Conservation (phyloP, 805 yeast genomes). For the Isabelozyma rhagii region DNA sequence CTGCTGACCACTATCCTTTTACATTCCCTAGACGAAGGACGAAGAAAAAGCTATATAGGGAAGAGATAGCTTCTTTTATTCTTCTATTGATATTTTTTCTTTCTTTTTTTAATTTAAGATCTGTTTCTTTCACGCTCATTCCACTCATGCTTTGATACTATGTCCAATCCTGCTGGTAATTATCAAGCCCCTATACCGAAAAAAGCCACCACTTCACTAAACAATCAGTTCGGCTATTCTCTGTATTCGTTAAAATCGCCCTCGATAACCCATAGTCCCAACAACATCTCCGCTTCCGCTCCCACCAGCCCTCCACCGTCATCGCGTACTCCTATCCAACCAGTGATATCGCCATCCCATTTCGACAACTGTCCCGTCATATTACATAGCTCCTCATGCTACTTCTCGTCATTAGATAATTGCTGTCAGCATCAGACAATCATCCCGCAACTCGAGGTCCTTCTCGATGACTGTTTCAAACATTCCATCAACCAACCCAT, state of each 20-base stretch:
- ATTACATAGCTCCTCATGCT: not conserved
- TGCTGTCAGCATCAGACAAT: not conserved
- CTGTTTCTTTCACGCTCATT: no score
- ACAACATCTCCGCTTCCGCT: not conserved
- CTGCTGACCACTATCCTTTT: no score
- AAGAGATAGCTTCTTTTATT: no score
- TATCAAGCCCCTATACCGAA: conserved; percentile 3
- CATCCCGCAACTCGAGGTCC: conserved; percentile 20
- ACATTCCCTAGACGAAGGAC: no score
- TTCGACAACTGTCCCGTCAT: not conserved
- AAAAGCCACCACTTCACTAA: not conserved
- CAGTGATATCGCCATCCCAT: not conserved
- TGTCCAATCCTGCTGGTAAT: not conserved
- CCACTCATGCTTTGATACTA: not conserved
- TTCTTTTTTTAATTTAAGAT: no score
- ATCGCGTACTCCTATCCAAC: not conserved
- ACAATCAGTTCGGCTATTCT: not conserved
- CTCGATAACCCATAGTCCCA: not conserved
- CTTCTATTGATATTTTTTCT: no score
- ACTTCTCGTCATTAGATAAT: not conserved
- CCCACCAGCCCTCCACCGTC: not conserved
- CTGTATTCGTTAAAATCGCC: not conserved
- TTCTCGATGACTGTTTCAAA: conserved; percentile 31
- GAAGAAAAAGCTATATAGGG: no score
- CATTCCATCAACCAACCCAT: conserved; percentile 15